Base-by-base conservation (phyloP, 2,329 filamentous ascomycete species). In the Kalmusia sp. region DNA sequence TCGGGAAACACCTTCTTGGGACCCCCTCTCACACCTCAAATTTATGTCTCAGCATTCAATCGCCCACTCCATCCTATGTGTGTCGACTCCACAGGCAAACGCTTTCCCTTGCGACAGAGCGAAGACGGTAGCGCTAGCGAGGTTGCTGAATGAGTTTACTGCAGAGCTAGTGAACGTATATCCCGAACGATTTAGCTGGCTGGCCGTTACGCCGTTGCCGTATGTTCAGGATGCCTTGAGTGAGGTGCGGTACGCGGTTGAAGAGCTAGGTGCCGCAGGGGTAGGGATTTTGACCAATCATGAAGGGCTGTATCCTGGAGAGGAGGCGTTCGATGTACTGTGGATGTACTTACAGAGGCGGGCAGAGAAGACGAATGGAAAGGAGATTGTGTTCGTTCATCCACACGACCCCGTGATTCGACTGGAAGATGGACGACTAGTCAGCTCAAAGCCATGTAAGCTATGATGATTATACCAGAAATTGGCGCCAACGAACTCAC, bases 21-120 rank as follows among this genome's bases (percentile, higher is more conserved):
- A 59, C 15, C 40, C 64, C 0, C 17, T 54, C 3, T 56, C 59
- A 1, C 73, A 75, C 34, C 48, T 76, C 1, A 4, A 52, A 1
- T 75, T 76, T 55, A 76, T 74, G 70, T 47, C 57, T 6, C 25
- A 50, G 17, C 64, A 68, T 6, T 21, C 51, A 4, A 74, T 76
- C 17, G 57, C 50, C 11, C 62, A 61, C 28, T 67, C 63, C 9
- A 61, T 75, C 4, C 48, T 76, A 0, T 71, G 67, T 25, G 55
- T 74, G 2, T 70, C 65, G 1, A 72, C 72, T 3, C 73, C 73
- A 0, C 71, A 73, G 24, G 70, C 70, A 0, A 72, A 72, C 24
- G 72, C 71, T 0, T 75, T 69, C 35, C 57, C 52, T 2, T 57
- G 47, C 2, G 61, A 67, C 21, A 54, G 49, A 12, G 54, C 57